Percentiles rank a stretch among this genome's conserved stretches.
phyloP scores from a whole-genome alignment of 805 yeast genomes.

The Kluyveromyces starmeri region DNA sequence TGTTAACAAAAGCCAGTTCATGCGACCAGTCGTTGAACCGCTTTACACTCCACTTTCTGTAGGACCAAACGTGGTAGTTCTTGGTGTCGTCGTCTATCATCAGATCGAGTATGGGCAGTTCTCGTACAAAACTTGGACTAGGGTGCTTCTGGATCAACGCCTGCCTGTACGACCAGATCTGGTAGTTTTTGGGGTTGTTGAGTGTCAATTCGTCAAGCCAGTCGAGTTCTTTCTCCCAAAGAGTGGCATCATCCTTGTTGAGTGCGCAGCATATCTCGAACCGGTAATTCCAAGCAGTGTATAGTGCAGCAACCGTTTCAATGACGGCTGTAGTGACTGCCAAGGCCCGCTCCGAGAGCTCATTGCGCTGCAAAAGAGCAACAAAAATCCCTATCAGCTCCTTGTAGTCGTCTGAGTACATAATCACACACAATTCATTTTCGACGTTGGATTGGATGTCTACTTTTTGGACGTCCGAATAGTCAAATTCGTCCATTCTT shows the following conservation, averaged over 20 bases:
- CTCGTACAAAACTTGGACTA: constrained; percentile 35
- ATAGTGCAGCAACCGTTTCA: constrained; percentile 74
- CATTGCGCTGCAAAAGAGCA: constrained; percentile 49
- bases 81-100: constrained; percentile 77
- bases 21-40: constrained; percentile 40
- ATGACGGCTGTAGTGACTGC: constrained; percentile 57
- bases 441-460: constrained; percentile 34
- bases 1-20: constrained; percentile 46
- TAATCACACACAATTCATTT: constrained; percentile 47
- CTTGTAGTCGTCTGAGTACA: constrained; percentile 67
- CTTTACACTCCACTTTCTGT: constrained; percentile 72
- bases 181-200: constrained; percentile 83
- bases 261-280: constrained; percentile 40
- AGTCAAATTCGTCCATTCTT: constrained; percentile 24
- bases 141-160: constrained; percentile 39
- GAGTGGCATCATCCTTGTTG: constrained; percentile 18
- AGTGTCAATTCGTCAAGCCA: constrained; percentile 76
- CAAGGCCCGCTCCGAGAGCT: constrained; percentile 63
- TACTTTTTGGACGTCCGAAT: constrained; percentile 37
- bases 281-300: constrained; percentile 79
- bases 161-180: constrained; percentile 93
- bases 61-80: constrained; percentile 96
- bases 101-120: constrained; percentile 51
- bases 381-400: constrained; percentile 52
- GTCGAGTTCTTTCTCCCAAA: constrained; percentile 45